phyloP scores from a whole-genome alignment of 768 basidiomycete genomes.

The Xanthoconium purpureum region DNA sequence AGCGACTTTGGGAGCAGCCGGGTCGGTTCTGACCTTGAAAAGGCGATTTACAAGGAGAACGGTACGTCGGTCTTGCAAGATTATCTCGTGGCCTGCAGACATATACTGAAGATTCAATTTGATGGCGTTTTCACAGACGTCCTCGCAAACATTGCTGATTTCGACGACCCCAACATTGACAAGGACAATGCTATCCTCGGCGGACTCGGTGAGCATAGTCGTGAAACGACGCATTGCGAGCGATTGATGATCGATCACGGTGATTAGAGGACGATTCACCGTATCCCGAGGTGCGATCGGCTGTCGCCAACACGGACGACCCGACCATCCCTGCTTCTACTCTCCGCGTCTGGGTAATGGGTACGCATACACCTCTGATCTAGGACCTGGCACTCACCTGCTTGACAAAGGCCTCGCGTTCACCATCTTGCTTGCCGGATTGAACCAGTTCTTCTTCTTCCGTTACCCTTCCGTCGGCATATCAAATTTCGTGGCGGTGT shows the following conservation, averaged over 20 bases:
- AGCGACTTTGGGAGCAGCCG: background rate
- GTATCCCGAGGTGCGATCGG: conserved; percentile 79
- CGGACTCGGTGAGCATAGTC: conserved; percentile 12
- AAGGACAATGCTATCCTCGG: conserved; percentile 13
- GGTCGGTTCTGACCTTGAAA: conserved; percentile 13
- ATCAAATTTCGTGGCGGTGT: conserved; percentile 59
- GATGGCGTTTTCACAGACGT: background rate
- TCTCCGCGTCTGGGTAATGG: conserved; percentile 59
- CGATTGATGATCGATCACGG: conserved; percentile 10
- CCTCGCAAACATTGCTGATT: conserved; percentile 14
- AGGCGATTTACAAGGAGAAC: conserved; percentile 1
- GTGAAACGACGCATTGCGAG: background rate
- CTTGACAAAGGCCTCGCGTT: conserved; percentile 35
- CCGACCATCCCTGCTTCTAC: conserved; percentile 57
- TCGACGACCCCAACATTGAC: conserved; percentile 40
- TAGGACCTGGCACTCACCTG: background rate
- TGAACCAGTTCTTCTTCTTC: conserved; percentile 79
- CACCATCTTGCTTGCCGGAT: conserved; percentile 61
- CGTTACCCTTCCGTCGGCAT: conserved; percentile 52
- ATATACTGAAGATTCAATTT: too few species aligned
- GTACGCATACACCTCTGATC: conserved; percentile 16
- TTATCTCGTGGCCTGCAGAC: background rate
- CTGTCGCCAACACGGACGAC: conserved; percentile 73
- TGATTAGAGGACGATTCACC: conserved; percentile 69
- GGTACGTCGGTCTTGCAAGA: conserved; percentile 1